Conservation (phyloP, 805 yeast genomes). For the Zygotorulaspora sp. region DNA sequence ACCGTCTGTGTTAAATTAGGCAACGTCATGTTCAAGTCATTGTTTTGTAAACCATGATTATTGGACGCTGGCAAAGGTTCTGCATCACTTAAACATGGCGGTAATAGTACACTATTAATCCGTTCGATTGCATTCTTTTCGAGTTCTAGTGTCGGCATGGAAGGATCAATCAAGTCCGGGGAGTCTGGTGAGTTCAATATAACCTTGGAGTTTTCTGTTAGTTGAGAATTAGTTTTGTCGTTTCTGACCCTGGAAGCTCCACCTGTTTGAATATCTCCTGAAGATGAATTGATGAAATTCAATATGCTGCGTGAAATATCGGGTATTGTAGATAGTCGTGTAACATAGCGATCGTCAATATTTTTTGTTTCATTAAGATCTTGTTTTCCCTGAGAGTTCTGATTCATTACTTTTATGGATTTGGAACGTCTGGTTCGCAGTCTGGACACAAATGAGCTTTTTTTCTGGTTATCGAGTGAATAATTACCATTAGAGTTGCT, state of each 20-base stretch:
- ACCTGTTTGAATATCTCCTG: slow-evolving; percentile 4
- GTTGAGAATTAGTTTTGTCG: slow-evolving; percentile 2
- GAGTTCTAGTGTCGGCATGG: slow-evolving; percentile 18
- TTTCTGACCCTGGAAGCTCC: slow-evolving; percentile 1
- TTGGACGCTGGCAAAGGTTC: slow-evolving; percentile 9
- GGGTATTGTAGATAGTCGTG: slow-evolving; percentile 31
- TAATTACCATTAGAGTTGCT: slow-evolving; percentile 9
- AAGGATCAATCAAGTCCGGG: slow-evolving; percentile 1
- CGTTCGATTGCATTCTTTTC: slow-evolving; percentile 31
- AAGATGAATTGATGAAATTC: slow-evolving; percentile 14
- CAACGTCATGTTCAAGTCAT: slow-evolving; percentile 4
- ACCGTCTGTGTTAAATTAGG: slow-evolving; percentile 1
- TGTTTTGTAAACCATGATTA: background rate
- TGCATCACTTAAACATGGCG: slow-evolving; percentile 23
- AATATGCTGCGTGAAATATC: slow-evolving; percentile 27
- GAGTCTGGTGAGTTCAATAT: slow-evolving; percentile 8
- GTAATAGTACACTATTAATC: slow-evolving; percentile 31
- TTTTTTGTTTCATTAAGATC: slow-evolving; percentile 3
- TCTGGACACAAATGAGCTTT: slow-evolving; percentile 5
- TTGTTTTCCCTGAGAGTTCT: background rate
- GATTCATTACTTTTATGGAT: background rate
- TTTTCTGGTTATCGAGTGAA: slow-evolving; percentile 6
- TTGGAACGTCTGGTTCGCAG: slow-evolving; percentile 4
- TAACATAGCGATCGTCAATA: slow-evolving; percentile 19
- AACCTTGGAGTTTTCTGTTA: slow-evolving; percentile 8